Conservation (phyloP, 768 basidiomycete species). For the Rhodocollybia butyracea region DNA sequence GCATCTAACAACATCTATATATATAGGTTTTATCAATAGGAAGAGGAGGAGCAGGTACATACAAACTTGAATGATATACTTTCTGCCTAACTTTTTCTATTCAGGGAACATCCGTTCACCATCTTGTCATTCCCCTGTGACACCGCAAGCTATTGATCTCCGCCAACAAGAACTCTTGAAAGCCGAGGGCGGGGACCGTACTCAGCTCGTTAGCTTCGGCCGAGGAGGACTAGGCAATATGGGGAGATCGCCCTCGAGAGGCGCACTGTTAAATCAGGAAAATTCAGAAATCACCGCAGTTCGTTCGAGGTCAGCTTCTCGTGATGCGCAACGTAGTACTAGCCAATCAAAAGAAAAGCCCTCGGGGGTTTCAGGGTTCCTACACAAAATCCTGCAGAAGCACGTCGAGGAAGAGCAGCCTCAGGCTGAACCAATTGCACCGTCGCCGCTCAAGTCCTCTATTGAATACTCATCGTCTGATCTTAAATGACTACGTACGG, state of each 20-base stretch:
- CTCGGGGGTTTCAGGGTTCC: neutral
- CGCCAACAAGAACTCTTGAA: neutral
- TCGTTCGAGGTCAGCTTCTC: neutral
- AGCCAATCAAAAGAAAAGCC: slow-evolving; percentile 5
- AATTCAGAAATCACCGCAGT: neutral
- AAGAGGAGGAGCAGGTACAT: slow-evolving; percentile 80
- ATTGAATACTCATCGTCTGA: no score
- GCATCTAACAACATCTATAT: slow-evolving; percentile 1
- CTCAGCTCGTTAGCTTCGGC: slow-evolving; percentile 61
- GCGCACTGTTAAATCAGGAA: slow-evolving; percentile 15
- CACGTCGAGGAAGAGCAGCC: neutral
- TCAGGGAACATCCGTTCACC: slow-evolving; percentile 83
- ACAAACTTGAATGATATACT: no score
- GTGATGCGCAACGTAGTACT: slow-evolving; percentile 23
- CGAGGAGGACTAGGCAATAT: slow-evolving; percentile 69
- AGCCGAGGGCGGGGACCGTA: slow-evolving; percentile 19
- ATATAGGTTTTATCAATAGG: slow-evolving; percentile 56
- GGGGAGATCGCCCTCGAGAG: slow-evolving; percentile 45
- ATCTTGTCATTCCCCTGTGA: slow-evolving; percentile 46
- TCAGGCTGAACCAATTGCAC: neutral
- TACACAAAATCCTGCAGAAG: slow-evolving; percentile 21
- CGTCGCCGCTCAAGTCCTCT: no score
- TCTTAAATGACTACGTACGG: no score
- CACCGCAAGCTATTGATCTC: slow-evolving; percentile 12
- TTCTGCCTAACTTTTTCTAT: no score